Base-by-base conservation (phyloP, 2,329 filamentous ascomycete genomes). In the Nemania serpens region DNA sequence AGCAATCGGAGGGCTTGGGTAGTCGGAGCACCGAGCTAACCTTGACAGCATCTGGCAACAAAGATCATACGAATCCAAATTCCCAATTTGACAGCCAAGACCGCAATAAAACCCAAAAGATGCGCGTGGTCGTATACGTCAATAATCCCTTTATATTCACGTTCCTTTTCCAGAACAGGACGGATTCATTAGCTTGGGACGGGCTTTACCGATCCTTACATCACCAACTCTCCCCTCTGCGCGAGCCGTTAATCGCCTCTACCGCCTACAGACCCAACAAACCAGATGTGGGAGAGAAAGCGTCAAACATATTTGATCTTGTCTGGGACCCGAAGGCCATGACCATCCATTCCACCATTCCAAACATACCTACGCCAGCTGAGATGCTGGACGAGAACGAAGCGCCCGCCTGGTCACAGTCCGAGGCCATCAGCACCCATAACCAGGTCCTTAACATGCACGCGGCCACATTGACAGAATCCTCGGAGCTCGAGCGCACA, bases 101-200 rank as follows among this genome's bases (percentile, higher is more conserved):
- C 65, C 75, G 77, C 59, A 84, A 82, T 70, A 84, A 84, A 69
- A 77, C 79, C 2, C 79, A 80, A 60, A 85, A 82, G 67, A 74
- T 93, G 43, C 84, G 88, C 0, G 88, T 91, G 1, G 83, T 93
- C 6, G 83, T 93, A 51, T 93, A 93, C 70, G 84, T 88, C 47
- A 86, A 88, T 72, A 84, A 83, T 22, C 91, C 91, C 0, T 94
- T 94, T 74, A 84, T 94, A 49, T 93, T 91, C 72, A 84, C 88
- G 1, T 88, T 95, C 62, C 78, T 95, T 3, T 94, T 94, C 73
- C 76, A 83, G 49, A 77, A 83, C 43, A 80, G 81, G 48, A 88
- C 88, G 6, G 80, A 84, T 55, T 84, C 85, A 1, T 74, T 88
- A 1, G 81, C 82, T 3, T 82, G 79, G 72, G 78, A 83, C n/a